Conservation (phyloP, 106 monocot genomes). For the Agapanthus africanus region DNA sequence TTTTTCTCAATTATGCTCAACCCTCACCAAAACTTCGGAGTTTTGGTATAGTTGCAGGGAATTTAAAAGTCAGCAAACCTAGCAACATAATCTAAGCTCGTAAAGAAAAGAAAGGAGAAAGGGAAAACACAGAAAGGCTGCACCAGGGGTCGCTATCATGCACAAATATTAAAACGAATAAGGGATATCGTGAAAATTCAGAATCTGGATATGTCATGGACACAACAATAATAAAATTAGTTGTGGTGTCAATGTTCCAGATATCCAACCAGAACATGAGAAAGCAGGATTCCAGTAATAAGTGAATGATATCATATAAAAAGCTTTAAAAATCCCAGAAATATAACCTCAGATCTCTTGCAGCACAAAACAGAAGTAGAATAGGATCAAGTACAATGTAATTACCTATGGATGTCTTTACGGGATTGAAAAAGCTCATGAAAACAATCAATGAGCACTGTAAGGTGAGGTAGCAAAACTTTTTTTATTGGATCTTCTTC, state of each 20-base stretch:
- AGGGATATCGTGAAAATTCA: no score
- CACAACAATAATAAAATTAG: no score
- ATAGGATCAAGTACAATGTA: not conserved
- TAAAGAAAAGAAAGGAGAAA: not conserved
- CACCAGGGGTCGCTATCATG: not conserved
- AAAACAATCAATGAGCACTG: conserved; percentile 42
- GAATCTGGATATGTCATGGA: no score
- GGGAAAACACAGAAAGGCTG: not conserved
- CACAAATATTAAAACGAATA: no score
- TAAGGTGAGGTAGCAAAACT: conserved; percentile 65
- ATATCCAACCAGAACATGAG: not conserved
- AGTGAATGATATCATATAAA: not conserved
- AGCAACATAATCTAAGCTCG: not conserved
- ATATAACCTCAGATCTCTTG: not conserved
- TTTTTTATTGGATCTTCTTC: conserved; percentile 35
- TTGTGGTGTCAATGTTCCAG: no score
- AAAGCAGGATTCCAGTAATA: not conserved
- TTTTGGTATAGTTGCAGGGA: no score
- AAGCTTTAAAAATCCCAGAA: not conserved
- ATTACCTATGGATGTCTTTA: conserved; percentile 49
- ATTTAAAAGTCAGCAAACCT: no score
- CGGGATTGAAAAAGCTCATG: conserved; percentile 38
- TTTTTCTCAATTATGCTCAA: no score
- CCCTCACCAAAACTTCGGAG: no score
- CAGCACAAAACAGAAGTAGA: not conserved